Percentiles rank a stretch among this genome's conserved stretches.
Conservation (phyloP, 805 yeast species). For the Yarrowia yakushimensis region DNA sequence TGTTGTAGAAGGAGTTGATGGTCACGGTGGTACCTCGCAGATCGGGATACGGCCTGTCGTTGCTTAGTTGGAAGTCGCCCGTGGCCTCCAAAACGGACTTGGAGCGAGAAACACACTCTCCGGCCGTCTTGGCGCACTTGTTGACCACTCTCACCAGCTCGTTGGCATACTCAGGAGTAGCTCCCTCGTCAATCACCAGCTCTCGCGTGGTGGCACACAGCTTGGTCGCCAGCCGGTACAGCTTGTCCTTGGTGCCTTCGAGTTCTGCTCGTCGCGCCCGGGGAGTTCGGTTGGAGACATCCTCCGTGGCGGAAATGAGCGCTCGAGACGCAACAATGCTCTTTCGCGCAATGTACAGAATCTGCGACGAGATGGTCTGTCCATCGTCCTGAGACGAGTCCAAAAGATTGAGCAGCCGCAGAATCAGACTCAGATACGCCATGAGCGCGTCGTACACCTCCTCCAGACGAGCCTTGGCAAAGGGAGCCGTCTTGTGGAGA, state of each 20-base stretch:
- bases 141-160: slow-evolving; percentile 34
- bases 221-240: slow-evolving; percentile 37
- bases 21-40: slow-evolving; percentile 29
- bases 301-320: slow-evolving; percentile 39
- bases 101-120: slow-evolving; percentile 37
- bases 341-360: slow-evolving; percentile 39
- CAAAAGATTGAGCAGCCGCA: slow-evolving; percentile 33
- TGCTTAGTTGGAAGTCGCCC: slow-evolving; percentile 37
- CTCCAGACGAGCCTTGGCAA: slow-evolving; percentile 37
- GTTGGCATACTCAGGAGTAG: slow-evolving; percentile 29
- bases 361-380: slow-evolving; percentile 35
- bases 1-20: slow-evolving; percentile 20
- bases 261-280: slow-evolving; percentile 32
- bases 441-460: slow-evolving; percentile 38
- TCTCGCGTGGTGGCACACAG: slow-evolving; percentile 41
- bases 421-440: slow-evolving; percentile 38
- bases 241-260: slow-evolving; percentile 37
- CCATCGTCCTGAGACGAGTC: slow-evolving; percentile 30
- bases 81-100: slow-evolving; percentile 31
- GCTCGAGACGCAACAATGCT: slow-evolving; percentile 43
- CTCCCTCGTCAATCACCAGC: slow-evolving; percentile 33
- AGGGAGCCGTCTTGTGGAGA: slow-evolving; percentile 33
- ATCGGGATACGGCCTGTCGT: slow-evolving; percentile 34
- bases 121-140: slow-evolving; percentile 38
- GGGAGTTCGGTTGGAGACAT: slow-evolving; percentile 33